These are phyloP conservation scores for Penicillium cataractarum DNA, from an alignment of 495 filamentous ascomycete species.

Conservation along the genomic window DNA sequence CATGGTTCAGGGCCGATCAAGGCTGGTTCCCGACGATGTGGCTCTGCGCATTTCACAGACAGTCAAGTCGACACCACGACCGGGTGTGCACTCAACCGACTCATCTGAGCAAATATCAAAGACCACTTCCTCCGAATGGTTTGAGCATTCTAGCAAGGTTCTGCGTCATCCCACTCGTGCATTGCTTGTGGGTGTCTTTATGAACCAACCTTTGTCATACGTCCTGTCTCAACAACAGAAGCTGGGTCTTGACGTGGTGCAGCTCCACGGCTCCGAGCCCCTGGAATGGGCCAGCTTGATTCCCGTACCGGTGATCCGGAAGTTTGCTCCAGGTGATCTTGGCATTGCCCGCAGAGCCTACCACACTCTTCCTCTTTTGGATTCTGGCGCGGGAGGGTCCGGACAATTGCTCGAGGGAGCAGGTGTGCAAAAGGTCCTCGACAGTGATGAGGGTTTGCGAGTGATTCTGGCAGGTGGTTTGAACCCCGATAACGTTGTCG, in stretches of 20 bases:
- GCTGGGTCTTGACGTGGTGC: constrained; percentile 85
- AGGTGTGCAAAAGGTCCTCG: constrained; percentile 63
- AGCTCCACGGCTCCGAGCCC: constrained; percentile 90
- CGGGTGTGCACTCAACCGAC: constrained; percentile 43
- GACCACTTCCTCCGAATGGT: constrained; percentile 59
- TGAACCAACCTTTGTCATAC: constrained; percentile 82
- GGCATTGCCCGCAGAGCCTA: constrained; percentile 76
- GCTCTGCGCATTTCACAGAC: constrained; percentile 79
- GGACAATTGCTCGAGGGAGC: constrained; percentile 73
- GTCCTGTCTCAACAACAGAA: constrained; percentile 73
- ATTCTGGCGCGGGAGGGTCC: constrained; percentile 81
- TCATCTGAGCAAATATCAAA: constrained; percentile 25
- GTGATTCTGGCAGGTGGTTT: constrained; percentile 86
- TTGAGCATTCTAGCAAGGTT: constrained; percentile 58
- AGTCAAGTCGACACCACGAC: constrained; percentile 64
- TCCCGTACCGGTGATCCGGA: constrained; percentile 85
- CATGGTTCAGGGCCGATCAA: constrained; percentile 76
- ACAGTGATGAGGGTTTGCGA: constrained; percentile 63
- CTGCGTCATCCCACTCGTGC: constrained; percentile 63
- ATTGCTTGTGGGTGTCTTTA: constrained; percentile 91
- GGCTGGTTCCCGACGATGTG: constrained; percentile 74
- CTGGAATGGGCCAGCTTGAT: constrained; percentile 87
- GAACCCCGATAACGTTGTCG: constrained; percentile 70
- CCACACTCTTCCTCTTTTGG: constrained; percentile 80
- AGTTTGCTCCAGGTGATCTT: constrained; percentile 72